These are phyloP conservation scores for Aspergillus cristatus DNA, from an alignment of 495 filamentous ascomycete species.

Conservation along the genomic window DNA sequence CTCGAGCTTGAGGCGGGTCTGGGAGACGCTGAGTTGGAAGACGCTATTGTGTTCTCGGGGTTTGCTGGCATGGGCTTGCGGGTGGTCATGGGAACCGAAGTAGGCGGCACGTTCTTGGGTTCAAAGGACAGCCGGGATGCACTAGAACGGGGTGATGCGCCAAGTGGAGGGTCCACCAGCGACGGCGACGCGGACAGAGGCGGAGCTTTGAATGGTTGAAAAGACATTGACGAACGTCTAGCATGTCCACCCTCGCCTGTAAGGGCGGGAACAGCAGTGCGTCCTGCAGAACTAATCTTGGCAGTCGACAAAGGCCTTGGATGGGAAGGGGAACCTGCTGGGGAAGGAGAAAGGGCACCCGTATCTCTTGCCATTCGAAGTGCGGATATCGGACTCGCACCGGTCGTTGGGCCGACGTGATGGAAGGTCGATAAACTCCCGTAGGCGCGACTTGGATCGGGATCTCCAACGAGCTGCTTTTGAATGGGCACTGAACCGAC, in stretches of 20 bases:
- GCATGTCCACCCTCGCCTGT: conserved; percentile 46
- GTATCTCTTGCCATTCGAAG: conserved; percentile 58
- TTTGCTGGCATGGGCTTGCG: conserved; percentile 35
- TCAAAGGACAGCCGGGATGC: conserved; percentile 48
- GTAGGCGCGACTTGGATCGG: conserved; percentile 71
- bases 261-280: conserved; percentile 48
- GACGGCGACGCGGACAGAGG: conserved; percentile 87
- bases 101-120: conserved; percentile 51
- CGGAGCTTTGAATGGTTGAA: conserved; percentile 91
- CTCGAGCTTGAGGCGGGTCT: conserved; percentile 60
- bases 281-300: conserved; percentile 48
- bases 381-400: conserved; percentile 80
- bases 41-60: conserved; percentile 48
- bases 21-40: conserved; percentile 61
- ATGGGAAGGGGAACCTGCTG: conserved; percentile 44
- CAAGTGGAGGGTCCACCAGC: conserved; percentile 40
- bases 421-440: conserved; percentile 92
- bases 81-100: conserved; percentile 35
- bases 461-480: conserved; percentile 34
- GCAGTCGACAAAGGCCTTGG: conserved; percentile 51
- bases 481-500: conserved; percentile 65
- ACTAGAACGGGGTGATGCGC: conserved; percentile 55
- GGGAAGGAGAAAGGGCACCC: conserved; percentile 33
- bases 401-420: conserved; percentile 60
- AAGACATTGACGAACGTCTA: conserved; percentile 80